phyloP scores from a whole-genome alignment of 1,284 basidiomycete genomes.

The Schizophyllum commune region DNA sequence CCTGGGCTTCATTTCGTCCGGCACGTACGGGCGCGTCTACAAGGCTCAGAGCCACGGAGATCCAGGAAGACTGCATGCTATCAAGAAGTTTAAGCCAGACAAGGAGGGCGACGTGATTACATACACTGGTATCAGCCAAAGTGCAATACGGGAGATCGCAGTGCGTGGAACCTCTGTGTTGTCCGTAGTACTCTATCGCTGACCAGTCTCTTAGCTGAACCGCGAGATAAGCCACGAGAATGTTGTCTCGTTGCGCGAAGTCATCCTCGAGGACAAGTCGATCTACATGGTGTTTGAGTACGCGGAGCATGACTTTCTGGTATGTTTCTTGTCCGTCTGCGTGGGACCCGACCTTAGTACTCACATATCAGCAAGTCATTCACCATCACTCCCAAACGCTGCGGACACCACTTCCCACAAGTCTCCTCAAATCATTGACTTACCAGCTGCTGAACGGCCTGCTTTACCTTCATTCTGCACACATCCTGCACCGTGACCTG shows the following conservation, averaged over 20 bases:
- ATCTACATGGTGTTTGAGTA: slow-evolving; percentile 99
- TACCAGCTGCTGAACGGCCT: slow-evolving; percentile 93
- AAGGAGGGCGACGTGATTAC: slow-evolving; percentile 92
- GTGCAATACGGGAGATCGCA: slow-evolving; percentile 93
- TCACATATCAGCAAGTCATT: slow-evolving; percentile 49
- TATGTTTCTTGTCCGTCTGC: slow-evolving; percentile 29
- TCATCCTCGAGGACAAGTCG: slow-evolving; percentile 83
- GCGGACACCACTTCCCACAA: slow-evolving; percentile 94
- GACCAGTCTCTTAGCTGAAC: slow-evolving; percentile 58
- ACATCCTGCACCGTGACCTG: slow-evolving; percentile 97
- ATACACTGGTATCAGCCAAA: slow-evolving; percentile 97
- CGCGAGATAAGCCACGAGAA: slow-evolving; percentile 93
- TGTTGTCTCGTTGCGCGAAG: slow-evolving; percentile 60
- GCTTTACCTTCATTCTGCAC: slow-evolving; percentile 93
- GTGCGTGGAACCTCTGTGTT: slow-evolving; percentile 38
- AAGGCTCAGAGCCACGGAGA: slow-evolving; percentile 82
- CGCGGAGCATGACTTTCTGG: slow-evolving; percentile 96
- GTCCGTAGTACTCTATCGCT: not conserved
- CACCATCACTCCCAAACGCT: slow-evolving; percentile 81
- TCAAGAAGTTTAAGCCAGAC: slow-evolving; percentile 99
- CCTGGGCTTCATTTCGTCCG: slow-evolving; percentile 95
- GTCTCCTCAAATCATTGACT: slow-evolving; percentile 98
- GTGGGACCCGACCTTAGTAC: not conserved
- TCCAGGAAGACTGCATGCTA: slow-evolving; percentile 73
- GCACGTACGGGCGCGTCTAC: slow-evolving; percentile 97